Conservation (phyloP, 2,329 filamentous ascomycete species). For the Coniochaeta prunicola region DNA sequence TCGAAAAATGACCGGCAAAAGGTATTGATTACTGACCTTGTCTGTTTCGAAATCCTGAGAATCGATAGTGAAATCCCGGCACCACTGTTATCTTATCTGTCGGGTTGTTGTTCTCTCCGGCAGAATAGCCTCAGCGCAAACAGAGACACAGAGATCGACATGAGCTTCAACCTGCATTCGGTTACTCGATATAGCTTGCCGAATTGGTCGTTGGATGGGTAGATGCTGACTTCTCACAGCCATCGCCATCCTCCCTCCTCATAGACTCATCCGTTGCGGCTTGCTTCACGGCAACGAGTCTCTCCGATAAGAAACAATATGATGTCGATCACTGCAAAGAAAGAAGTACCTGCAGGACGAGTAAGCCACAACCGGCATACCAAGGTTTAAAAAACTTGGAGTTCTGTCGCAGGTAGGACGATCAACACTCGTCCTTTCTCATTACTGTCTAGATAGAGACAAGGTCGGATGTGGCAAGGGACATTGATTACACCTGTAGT, state of each 20-base stretch:
- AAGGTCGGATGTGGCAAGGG: neutral
- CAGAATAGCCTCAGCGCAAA: neutral
- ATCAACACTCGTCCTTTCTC: neutral
- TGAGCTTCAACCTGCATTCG: neutral
- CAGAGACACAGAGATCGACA: neutral
- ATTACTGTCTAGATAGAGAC: neutral
- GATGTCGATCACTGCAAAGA: neutral
- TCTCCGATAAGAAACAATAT: neutral
- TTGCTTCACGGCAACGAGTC: neutral
- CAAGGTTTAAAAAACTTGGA: neutral
- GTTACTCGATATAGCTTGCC: neutral
- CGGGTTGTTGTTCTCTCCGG: neutral
- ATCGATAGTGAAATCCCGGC: neutral
- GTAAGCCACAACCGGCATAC: neutral
- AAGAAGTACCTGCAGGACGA: neutral
- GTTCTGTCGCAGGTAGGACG: neutral
- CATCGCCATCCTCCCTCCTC: neutral
- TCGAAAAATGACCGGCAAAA: neutral
- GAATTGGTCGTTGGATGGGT: neutral
- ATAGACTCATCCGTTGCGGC: neutral
- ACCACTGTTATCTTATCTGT: neutral
- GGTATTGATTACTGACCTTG: neutral
- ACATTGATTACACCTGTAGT: neutral
- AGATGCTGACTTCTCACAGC: neutral
- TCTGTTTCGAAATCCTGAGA: neutral